Base-by-base conservation (phyloP, 176 grass and related monocot genomes). In the Areca catechu region DNA sequence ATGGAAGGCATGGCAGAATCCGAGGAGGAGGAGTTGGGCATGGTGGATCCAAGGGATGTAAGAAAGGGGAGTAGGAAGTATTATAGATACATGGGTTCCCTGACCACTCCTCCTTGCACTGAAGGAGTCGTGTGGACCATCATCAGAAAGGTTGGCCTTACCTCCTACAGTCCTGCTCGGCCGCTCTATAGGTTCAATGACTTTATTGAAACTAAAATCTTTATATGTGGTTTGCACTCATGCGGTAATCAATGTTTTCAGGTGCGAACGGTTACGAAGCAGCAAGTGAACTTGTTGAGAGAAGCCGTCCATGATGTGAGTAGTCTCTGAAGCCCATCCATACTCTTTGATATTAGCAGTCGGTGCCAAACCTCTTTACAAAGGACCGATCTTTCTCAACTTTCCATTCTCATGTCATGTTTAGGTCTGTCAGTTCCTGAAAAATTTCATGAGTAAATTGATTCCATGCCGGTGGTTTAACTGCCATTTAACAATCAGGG, bases 111-210 rank as follows among this genome's bases (percentile, higher is more conserved):
- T 16, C 77, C 74, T 19, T 89, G 90, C 77, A 76, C 53, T 4
- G 82, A 95, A 51, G 90, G 90, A 22, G 86, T 95, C 34, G 50
- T 84, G 53, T 95, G 86, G 86, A 89, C 82, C 4, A 48, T 95
- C 43, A 25, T 76, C 57, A 76, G 65, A 17, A 81, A 58, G 79
- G 89, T 95, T 74, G 2, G 47, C 43, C 17, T 50, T n/a, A 3
- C 56, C 19, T 4, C 24, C 20, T 63, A 21, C n/a, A n/a, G n/a
- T n/a, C n/a, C n/a, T n/a, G n/a, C 15, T 66, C 59, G 3, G 24
- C 49, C 14, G 18, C 30, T 7, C 15, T 17, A 61, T 76, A 24
- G 7, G 14, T 12, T 19, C 49, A 9, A 24, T 52, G 25, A 23
- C 25, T 61, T 5, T 1, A 4, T n/a, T 62, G 6, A 15, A 5